Conservation (phyloP, 129 eudicot genomes). For the Lonicera japonica region DNA sequence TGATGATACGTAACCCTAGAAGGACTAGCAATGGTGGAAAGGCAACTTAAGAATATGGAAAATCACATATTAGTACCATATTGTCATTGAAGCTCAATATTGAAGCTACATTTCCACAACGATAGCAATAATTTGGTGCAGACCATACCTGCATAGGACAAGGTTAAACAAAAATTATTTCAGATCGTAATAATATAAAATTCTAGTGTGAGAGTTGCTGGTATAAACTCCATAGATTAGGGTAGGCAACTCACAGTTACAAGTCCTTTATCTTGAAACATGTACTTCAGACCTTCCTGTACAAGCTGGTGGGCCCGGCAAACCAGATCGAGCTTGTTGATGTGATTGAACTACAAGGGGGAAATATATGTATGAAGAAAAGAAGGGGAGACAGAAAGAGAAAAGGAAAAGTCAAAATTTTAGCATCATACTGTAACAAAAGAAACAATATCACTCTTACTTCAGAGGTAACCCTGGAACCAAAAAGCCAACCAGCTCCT, state of each 20-base stretch:
- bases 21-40: no score
- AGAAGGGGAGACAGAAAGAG: background rate
- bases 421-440: background rate
- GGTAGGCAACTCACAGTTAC: conserved; percentile 71
- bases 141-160: conserved; percentile 82
- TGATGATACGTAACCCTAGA: no score
- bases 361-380: background rate
- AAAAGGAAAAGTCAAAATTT: background rate
- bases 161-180: background rate
- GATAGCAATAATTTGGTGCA: conserved; percentile 97
- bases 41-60: background rate
- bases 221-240: background rate
- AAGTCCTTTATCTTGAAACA: conserved; percentile 99
- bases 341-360: conserved; percentile 76
- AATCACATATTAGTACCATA: conserved; percentile 46
- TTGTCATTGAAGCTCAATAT: conserved; percentile 97
- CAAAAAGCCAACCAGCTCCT: conserved; percentile 99
- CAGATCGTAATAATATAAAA: background rate
- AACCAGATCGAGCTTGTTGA: conserved; percentile 92
- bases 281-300: conserved; percentile 97
- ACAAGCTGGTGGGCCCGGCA: conserved; percentile 99
- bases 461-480: conserved; percentile 98
- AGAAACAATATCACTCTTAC: conserved; percentile 23
- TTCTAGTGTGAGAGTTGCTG: background rate
- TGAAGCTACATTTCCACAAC: conserved; percentile 99